Base-by-base conservation (phyloP, 106 monocot species). In the Allium cepa region DNA sequence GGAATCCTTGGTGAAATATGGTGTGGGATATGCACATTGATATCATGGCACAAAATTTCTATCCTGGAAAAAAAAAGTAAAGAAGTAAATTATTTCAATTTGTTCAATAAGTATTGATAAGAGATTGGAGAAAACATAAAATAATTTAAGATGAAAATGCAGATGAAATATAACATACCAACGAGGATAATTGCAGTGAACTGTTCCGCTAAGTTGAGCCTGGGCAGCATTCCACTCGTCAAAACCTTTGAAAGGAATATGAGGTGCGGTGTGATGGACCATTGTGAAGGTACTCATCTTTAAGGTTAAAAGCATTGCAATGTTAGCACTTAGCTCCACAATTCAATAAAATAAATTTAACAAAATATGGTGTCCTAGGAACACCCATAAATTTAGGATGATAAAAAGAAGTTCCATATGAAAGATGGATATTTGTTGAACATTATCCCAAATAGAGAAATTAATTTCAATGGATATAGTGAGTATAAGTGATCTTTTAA, bases 281-380 rank as follows among this genome's bases (percentile, higher is more conserved):
- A 96, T 92, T 49, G 95, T 96, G 72, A 96, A 96, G 45, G 92
- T 92, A 56, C 95, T 96, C 91, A 96, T 96, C 95, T 96, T 59
- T 36, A 76, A 58, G 67, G 45, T 78, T 17, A 15, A 51, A 65
- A 77, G 47, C 68, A 57, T 57, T 17, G 57, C 16, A 58, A 36
- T 36, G 28, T 56, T 28, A 62, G 68, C 56, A 56, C 8, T 55
- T 36, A 68, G 3, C 11, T 13, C 8, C 2, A 13, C n/a, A 56
- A 36, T 45, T n/a, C 17, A 46, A 65, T 3, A 74, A 67, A 10
- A 18, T 49, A 12, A 47, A 12, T 14, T 8, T 59, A 72, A 53
- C 15, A 26, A 27, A 2, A 9, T 26, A 60, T 17, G 62, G 36
- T 36, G 36, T 36, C 36, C 36, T 36, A 36, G 36, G 36, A 36